Evolutionary conservation across 2,329 filamentous ascomycete species (phyloP).

Genomic region (Colletotrichum cereale): DNA sequence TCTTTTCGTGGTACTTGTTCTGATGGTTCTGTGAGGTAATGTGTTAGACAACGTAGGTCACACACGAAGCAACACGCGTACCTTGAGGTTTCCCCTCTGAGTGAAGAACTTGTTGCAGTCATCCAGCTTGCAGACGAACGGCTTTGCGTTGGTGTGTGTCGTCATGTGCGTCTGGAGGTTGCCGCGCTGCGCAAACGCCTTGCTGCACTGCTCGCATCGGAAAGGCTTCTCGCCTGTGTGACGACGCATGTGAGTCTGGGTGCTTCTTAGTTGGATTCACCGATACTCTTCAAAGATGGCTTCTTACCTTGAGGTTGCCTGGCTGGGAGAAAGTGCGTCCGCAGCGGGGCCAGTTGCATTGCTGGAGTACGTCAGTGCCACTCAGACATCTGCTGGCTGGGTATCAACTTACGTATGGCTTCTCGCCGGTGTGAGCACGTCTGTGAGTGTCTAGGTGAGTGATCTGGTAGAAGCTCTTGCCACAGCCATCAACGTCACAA

Average conservation of each 20-base stretch:
- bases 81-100: constrained; percentile 92
- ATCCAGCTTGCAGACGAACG: constrained; percentile 84
- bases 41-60: constrained; percentile 18
- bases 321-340: constrained; percentile 87
- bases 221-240: no score
- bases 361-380: constrained; percentile 53
- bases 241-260: constrained; percentile 92
- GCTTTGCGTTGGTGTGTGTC: constrained; percentile 82
- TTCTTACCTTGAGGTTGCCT: constrained; percentile 85
- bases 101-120: constrained; percentile 90
- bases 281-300: no score
- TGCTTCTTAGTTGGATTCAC: no score
- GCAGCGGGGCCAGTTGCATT: constrained; percentile 80
- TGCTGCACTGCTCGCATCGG: no score
- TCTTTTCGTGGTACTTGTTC: no score
- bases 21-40: constrained; percentile 74
- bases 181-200: constrained; percentile 86
- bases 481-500: no score
- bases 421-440: no score
- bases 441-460: no score
- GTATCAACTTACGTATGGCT: constrained; percentile 76
- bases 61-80: constrained; percentile 50
- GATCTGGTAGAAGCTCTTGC: no score
- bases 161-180: constrained; percentile 88
- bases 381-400: constrained; percentile 9